A percentile compares a stretch with the other conserved stretches of the same genome.
phyloP scores from a whole-genome alignment of 768 basidiomycete species.

The Leccinum subgranulosum region DNA sequence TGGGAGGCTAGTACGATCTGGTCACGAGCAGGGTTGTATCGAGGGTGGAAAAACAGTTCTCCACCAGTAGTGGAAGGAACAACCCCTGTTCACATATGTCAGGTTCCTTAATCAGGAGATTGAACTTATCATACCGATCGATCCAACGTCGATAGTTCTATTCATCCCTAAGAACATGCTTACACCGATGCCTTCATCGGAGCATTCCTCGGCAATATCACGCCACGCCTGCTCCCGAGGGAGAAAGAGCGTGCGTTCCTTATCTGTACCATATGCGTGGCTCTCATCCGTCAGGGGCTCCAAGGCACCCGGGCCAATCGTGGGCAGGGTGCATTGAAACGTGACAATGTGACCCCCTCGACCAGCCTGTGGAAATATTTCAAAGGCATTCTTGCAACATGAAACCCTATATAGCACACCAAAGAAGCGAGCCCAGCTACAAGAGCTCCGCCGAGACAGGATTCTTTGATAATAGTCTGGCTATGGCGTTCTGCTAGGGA shows the following conservation, averaged over 20 bases:
- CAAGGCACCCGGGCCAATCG: slow-evolving; percentile 70
- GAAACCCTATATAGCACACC: slow-evolving; percentile 39
- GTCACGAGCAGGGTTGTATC: slow-evolving; percentile 75
- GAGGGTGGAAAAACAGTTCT: slow-evolving; percentile 87
- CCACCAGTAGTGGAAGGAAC: slow-evolving; percentile 81
- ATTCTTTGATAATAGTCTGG: slow-evolving; percentile 44
- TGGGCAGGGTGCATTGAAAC: slow-evolving; percentile 71
- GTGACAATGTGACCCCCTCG: slow-evolving; percentile 74
- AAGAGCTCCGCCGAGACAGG: slow-evolving; percentile 78
- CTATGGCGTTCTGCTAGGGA: slow-evolving; percentile 62
- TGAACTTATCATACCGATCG: slow-evolving; percentile 55
- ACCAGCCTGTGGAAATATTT: slow-evolving; percentile 43
- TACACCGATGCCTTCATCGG: slow-evolving; percentile 86
- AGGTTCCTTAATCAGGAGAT: slow-evolving; percentile 4
- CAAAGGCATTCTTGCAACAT: slow-evolving; percentile 9
- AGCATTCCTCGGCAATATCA: slow-evolving; percentile 82
- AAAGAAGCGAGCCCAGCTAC: slow-evolving; percentile 68
- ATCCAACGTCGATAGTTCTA: slow-evolving; percentile 81
- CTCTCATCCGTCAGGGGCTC: slow-evolving; percentile 55
- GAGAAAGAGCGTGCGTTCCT: slow-evolving; percentile 76
- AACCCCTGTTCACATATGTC: slow-evolving; percentile 40
- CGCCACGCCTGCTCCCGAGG: slow-evolving; percentile 81
- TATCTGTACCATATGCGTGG: slow-evolving; percentile 75
- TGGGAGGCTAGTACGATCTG: slow-evolving; percentile 67
- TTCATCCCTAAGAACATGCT: slow-evolving; percentile 83